Evolutionary conservation across 495 filamentous ascomycete species (phyloP).

Genomic region (Penicillium ochrochloron): DNA sequence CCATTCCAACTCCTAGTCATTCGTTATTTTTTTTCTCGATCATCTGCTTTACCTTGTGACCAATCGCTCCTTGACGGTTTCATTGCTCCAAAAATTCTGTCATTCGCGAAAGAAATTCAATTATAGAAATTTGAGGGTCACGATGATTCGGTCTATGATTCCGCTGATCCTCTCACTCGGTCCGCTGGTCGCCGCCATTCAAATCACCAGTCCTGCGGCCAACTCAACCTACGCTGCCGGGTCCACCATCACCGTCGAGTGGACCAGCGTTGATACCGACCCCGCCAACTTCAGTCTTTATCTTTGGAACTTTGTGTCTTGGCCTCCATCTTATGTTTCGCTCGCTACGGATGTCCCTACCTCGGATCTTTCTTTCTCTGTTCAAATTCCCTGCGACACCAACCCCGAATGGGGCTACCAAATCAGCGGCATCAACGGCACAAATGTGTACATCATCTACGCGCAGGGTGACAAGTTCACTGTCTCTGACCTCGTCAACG

Average conservation of each 20-base stretch:
- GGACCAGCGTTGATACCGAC: slow-evolving; percentile 53
- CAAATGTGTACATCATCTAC: slow-evolving; percentile 55
- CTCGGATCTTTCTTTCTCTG: slow-evolving; percentile 27
- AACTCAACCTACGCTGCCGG: slow-evolving; percentile 45
- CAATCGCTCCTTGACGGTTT: neutral
- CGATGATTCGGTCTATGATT: neutral
- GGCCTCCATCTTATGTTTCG: slow-evolving; percentile 48
- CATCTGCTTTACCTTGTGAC: neutral
- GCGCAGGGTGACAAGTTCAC: slow-evolving; percentile 50
- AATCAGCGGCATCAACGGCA: slow-evolving; percentile 55
- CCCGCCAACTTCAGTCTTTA: slow-evolving; percentile 47
- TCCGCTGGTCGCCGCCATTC: slow-evolving; percentile 26
- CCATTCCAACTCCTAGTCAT: neutral
- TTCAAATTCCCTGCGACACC: slow-evolving; percentile 48
- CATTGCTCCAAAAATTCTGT: neutral
- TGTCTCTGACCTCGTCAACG: slow-evolving; percentile 23
- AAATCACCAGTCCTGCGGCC: slow-evolving; percentile 28
- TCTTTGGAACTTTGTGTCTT: slow-evolving; percentile 56
- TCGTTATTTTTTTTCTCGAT: neutral
- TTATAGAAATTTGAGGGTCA: neutral
- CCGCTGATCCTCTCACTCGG: neutral
- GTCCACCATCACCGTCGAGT: slow-evolving; percentile 37
- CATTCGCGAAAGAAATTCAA: too few species aligned
- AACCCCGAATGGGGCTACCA: slow-evolving; percentile 48
- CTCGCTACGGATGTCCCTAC: slow-evolving; percentile 44